A percentile compares a stretch with the other conserved stretches of the same genome.
phyloP scores from a whole-genome alignment of 2,329 filamentous ascomycete genomes.

The Paraconiothyrium sp. region DNA sequence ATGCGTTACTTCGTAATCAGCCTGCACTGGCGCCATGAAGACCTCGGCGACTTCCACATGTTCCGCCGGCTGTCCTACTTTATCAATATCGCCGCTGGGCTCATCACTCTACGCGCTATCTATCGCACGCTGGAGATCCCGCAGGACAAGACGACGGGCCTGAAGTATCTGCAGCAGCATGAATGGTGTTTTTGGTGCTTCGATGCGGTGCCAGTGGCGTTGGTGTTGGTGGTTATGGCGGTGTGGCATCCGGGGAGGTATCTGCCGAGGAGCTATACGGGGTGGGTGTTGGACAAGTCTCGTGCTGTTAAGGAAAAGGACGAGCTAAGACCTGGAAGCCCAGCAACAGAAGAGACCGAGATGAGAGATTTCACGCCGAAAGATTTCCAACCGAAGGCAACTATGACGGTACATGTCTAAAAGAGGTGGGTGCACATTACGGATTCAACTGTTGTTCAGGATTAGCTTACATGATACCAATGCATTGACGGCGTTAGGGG shows the following conservation, averaged over 20 bases:
- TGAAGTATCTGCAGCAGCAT: slow-evolving; percentile 60
- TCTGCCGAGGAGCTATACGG: slow-evolving; percentile 44
- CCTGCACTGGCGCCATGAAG: slow-evolving; percentile 38
- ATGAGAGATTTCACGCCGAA: slow-evolving; percentile 35
- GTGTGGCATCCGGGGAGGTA: slow-evolving; percentile 58
- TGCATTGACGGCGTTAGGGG: slow-evolving; percentile 20
- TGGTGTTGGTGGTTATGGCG: slow-evolving; percentile 60
- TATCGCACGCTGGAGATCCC: slow-evolving; percentile 65
- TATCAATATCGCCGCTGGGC: slow-evolving; percentile 44
- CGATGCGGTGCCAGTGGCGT: slow-evolving; percentile 60
- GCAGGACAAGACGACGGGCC: slow-evolving; percentile 54
- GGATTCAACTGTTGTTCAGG: not conserved
- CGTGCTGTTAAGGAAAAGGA: slow-evolving; percentile 46
- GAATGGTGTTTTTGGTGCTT: slow-evolving; percentile 66
- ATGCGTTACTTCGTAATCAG: slow-evolving; percentile 48
- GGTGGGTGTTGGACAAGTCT: slow-evolving; percentile 39
- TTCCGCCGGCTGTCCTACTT: slow-evolving; percentile 47
- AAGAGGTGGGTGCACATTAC: too few relatives aligned
- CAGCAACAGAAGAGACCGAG: slow-evolving; percentile 18
- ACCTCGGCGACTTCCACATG: slow-evolving; percentile 48
- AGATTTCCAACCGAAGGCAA: slow-evolving; percentile 30
- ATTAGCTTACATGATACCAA: slow-evolving; percentile 20
- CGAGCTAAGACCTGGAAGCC: slow-evolving; percentile 33
- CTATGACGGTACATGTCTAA: slow-evolving; percentile 5
- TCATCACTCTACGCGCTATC: slow-evolving; percentile 59